Evolutionary conservation across 2,329 filamentous ascomycete genomes (phyloP), one percentile per base, ranked within the genome.

Genomic region (Apiospora aurea): DNA sequence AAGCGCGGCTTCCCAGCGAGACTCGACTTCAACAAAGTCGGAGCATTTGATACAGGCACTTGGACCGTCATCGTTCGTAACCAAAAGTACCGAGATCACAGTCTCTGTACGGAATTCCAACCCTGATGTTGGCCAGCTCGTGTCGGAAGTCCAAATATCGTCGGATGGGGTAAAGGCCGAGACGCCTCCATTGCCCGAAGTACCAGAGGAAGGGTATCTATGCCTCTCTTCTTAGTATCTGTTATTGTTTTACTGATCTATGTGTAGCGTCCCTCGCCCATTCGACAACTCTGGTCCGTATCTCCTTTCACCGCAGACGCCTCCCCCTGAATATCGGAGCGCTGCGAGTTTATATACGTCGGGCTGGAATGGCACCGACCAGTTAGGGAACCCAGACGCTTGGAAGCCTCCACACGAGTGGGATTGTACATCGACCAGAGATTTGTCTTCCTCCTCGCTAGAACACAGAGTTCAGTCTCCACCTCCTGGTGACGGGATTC

Each of bases 391-490:
- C 64, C 79, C 80, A 0, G 83, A 85, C 21, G 78, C 81, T n/a
- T 87, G 85, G 85, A 85, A 81, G 51, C 81, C 85, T 0, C 84
- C 84, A 0, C 79, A 83, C 44, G 82, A 83, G 11, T 87, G 85
- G 85, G 79, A 82, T 24, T 82, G 80, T 61, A 77, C 76, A 3
- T 78, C 77, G 41, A 75, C 75, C 0, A 79, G 79, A 4, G 75
- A 78, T n/a, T 73, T 68, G 49, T 71, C 70, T 41, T 70, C 67
- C 16, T 70, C 72, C 24, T 74, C 73, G 10, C 73, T 75, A 8
- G 75, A 78, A 64, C 75, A 78, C 46, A 73, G 71, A 47, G 67
- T 77, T 24, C 75, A 74, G 67, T 70, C 68, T 44, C 75, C 49
- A 10, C 41, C 69, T 11, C 24, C 53, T 4, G 0, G 41, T 4